Conservation (phyloP, 2,329 filamentous ascomycete genomes). For the Pseudogymnoascus destructans region DNA sequence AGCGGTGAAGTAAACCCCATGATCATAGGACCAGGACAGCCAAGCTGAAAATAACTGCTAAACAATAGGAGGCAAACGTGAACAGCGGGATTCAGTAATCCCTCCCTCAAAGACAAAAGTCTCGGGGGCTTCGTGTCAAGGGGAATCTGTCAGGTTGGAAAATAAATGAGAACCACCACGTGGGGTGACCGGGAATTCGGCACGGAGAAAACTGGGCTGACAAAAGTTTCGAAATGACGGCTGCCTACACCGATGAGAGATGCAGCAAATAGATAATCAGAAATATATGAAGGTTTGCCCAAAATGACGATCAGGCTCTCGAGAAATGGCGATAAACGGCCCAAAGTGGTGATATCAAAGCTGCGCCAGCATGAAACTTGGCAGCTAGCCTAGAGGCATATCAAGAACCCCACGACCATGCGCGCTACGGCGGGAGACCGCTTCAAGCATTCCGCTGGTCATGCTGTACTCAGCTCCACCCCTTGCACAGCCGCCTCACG, state of each 20-base stretch:
- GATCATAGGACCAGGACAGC: neutral
- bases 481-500: neutral
- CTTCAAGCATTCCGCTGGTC: neutral
- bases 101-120: neutral
- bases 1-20: neutral
- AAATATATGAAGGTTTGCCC: neutral
- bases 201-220: neutral
- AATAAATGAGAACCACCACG: neutral
- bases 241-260: neutral
- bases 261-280: neutral
- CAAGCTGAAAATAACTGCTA: neutral
- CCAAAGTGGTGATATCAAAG: slow-evolving; percentile 3
- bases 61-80: neutral
- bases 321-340: neutral
- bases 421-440: neutral
- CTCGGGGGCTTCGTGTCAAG: neutral
- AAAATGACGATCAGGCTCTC: slow-evolving; percentile 1
- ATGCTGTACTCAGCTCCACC: neutral
- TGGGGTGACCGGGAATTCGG: neutral
- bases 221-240: neutral
- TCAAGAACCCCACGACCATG: neutral
- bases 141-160: neutral
- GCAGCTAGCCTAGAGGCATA: neutral
- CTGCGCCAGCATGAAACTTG: neutral
- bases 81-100: neutral